phyloP scores from a whole-genome alignment of 441 rosid genomes.

The Biscutella laevigata region DNA sequence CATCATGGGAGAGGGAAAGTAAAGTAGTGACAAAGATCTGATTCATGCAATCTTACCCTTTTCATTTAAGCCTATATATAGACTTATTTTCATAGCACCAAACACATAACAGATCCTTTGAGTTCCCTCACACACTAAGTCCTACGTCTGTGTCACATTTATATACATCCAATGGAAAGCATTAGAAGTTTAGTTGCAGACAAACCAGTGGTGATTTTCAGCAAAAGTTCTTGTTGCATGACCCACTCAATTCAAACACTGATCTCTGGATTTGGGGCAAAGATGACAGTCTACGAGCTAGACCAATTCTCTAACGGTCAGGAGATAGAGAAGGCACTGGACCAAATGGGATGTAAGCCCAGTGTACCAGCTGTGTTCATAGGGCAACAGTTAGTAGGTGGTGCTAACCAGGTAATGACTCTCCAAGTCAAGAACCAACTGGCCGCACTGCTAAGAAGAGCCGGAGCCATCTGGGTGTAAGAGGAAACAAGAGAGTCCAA shows the following conservation, averaged over 20 bases:
- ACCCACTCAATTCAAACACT: slow-evolving; percentile 59
- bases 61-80: slow-evolving; percentile 23
- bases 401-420: slow-evolving; percentile 64
- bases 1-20: slow-evolving; percentile 9
- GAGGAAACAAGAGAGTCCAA: background rate
- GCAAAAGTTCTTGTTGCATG: slow-evolving; percentile 72
- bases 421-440: slow-evolving; percentile 57
- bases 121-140: slow-evolving; percentile 11
- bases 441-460: slow-evolving; percentile 45
- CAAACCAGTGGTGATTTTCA: slow-evolving; percentile 67
- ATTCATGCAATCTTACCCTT: slow-evolving; percentile 18
- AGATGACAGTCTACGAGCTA: slow-evolving; percentile 60
- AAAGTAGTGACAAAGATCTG: slow-evolving; percentile 19
- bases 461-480: slow-evolving; percentile 70
- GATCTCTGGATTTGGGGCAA: slow-evolving; percentile 53
- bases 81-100: slow-evolving; percentile 3
- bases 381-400: slow-evolving; percentile 58
- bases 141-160: slow-evolving; percentile 9
- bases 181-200: slow-evolving; percentile 43
- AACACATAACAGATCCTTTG: background rate
- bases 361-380: slow-evolving; percentile 67
- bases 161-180: slow-evolving; percentile 23
- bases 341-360: slow-evolving; percentile 44
- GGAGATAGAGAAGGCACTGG: slow-evolving; percentile 52
- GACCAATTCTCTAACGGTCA: slow-evolving; percentile 53